Base-by-base conservation (phyloP, 176 grass and related monocot genomes). In the Leersia perrieri region DNA sequence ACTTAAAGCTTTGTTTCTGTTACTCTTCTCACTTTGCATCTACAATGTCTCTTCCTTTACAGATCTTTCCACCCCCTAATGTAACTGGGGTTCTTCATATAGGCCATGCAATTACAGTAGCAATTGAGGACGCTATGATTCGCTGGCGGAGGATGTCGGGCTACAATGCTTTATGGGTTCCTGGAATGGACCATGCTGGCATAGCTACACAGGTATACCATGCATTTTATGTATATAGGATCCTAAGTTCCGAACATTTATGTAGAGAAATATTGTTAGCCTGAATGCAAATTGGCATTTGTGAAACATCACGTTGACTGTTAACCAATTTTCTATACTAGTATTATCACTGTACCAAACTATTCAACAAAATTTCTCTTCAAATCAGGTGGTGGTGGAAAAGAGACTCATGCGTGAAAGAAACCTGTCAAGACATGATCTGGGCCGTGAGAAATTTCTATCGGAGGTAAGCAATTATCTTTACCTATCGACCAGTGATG, bases 131-230 rank as follows among this genome's bases (percentile, higher is more conserved):
- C 81, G 53, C 82, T 76, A 72, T 94, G 74, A 91, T 94, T 26
- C 73, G 88, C 4, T 93, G 91, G 91, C 35, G 80, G 71, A 87
- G 91, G 86, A 93, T 93, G 84, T 90, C 87, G 26, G 87, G 88
- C 20, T 90, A 88, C 27, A 94, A 94, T 70, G 70, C 86, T 61
- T 51, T 94, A 39, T 94, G 92, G 92, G 58, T 94, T 15, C 92
- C 88, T 60, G 91, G 91, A 73, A 93, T 93, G 77, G 91, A 93
- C 84, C 91, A 93, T 87, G 87, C 87, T 81, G 88, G 88, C 33
- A 94, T 94, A 86, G 92, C 86, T 60, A 94, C 92, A 39, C 88
- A 94, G 92, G 92, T 94, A 14, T 78, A 35, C 16, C 65, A 33
- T 66, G 62, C 82, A 77, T 84, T 60, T 22, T 23, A 57, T 6